Conservation (phyloP, 2,329 filamentous ascomycete species). For the Pestalotiopsis sp. region DNA sequence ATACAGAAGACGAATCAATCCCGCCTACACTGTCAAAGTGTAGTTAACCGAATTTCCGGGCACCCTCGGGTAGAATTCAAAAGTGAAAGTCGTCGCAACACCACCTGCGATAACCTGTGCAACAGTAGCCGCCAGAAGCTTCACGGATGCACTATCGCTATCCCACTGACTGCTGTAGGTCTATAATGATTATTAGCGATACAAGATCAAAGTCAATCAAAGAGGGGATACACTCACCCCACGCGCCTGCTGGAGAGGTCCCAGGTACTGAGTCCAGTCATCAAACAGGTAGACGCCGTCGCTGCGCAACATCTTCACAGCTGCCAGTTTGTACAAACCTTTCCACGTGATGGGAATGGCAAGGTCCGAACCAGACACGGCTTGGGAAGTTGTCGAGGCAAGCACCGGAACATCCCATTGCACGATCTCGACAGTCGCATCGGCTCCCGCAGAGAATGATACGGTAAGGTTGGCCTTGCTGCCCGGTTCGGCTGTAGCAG, state of each 20-base stretch:
- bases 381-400: constrained; percentile 21
- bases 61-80: constrained; percentile 58
- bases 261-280: constrained; percentile 57
- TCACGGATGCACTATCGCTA: constrained; percentile 48
- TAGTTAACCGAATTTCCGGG: constrained; percentile 49
- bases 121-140: constrained; percentile 47
- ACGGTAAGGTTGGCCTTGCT: constrained; percentile 53
- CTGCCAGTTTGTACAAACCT: constrained; percentile 50
- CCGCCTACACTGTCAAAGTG: constrained; percentile 1
- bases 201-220: background rate
- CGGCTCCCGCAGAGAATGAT: constrained; percentile 52
- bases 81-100: constrained; percentile 48
- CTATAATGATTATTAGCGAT: constrained; percentile 17
- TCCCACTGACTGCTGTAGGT: constrained; percentile 56
- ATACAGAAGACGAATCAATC: background rate
- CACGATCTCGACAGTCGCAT: constrained; percentile 49
- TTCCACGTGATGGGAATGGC: constrained; percentile 54
- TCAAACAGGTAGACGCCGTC: constrained; percentile 56
- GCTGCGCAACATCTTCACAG: constrained; percentile 50
- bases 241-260: constrained; percentile 51
- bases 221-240: constrained; percentile 29
- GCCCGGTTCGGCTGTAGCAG: constrained; percentile 42
- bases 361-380: constrained; percentile 36
- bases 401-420: constrained; percentile 53
- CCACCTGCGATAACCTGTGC: constrained; percentile 47